phyloP scores from a whole-genome alignment of 768 basidiomycete species.

The Tylopilus rubrobrunneus region DNA sequence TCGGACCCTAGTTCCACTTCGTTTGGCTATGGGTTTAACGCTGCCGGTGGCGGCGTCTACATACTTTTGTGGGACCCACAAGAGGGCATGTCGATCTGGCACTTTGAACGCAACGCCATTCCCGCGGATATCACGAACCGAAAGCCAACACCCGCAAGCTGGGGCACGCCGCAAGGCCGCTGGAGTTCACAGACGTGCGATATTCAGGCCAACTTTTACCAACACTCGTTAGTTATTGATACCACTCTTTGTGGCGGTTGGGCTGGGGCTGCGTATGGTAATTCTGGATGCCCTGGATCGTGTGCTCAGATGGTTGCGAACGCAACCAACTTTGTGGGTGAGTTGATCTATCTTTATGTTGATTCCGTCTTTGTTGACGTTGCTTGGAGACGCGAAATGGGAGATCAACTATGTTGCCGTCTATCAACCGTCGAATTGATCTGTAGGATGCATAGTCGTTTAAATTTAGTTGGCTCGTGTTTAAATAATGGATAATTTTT shows the following conservation, averaged over 20 bases:
- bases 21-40: slow-evolving; percentile 39
- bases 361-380: slow-evolving; percentile 8
- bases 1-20: slow-evolving; percentile 36
- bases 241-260: slow-evolving; percentile 34
- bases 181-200: slow-evolving; percentile 49
- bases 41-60: slow-evolving; percentile 47
- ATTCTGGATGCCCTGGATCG: slow-evolving; percentile 38
- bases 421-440: slow-evolving; percentile 34
- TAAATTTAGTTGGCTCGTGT: too few relatives aligned
- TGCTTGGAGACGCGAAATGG: slow-evolving; percentile 48
- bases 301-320: slow-evolving; percentile 49
- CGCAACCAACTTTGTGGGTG: slow-evolving; percentile 51
- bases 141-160: slow-evolving; percentile 44
- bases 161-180: slow-evolving; percentile 51
- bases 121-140: slow-evolving; percentile 47
- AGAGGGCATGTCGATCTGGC: slow-evolving; percentile 53
- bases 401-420: slow-evolving; percentile 54
- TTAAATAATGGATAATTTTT: background rate
- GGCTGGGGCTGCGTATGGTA: slow-evolving; percentile 23
- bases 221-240: slow-evolving; percentile 46
- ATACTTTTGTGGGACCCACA: slow-evolving; percentile 49
- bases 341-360: slow-evolving; percentile 7
- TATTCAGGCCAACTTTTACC: slow-evolving; percentile 45
- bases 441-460: background rate
- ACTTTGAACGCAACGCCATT: slow-evolving; percentile 48